Base-by-base conservation (phyloP, 495 filamentous ascomycete species). In the Trichoderma orchidacearum region DNA sequence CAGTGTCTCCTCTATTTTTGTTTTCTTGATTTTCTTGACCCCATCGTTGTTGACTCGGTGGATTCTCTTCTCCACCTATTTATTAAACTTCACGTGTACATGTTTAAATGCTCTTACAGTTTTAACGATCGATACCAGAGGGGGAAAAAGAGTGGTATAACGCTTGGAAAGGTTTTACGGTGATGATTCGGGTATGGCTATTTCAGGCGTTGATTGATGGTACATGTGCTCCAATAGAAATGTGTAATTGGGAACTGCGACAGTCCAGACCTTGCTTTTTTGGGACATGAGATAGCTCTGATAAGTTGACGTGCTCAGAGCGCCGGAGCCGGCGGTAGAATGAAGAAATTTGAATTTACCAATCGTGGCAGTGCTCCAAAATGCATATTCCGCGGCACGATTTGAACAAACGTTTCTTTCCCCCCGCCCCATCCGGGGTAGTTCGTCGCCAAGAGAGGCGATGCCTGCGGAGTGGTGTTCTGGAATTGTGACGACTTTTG, bases 371-470 rank as follows among this genome's bases (percentile, higher is more conserved):
- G 41, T 48, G 41, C 41, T 25, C 21, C 27, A 25, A n/a, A 28
- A 3, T 48, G 7, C 15, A 48, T 11, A 3, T 13, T 11, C 7
- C 15, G 18, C 41, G 7, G 17, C 4, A 36, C 7, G 41, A 23
- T 48, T n/a, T n/a, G n/a, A 23, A 48, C 8, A 3, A 27, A 27
- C 8, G 34, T 36, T 25, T 48, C 23, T 36, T 25, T 48, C 23
- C 41, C 41, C 27, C 32, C 32, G 32, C n/a, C 32, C 12, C 12
- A 11, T 9, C 3, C 11, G 32, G 5, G 32, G 32, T 9, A 5
- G 11, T n/a, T 35, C 12, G 31, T 57, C 36, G 32, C 60, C 51
- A 56, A 45, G 29, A 30, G 41, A 50, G 53, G 53, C 53, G 38
- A 48, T 48, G 41, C 21, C 11, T 48, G 9, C 21, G 5, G 27